Percentiles rank a stretch among this genome's conserved stretches.
Evolutionary conservation across 208 protist species (phyloP).

Genomic region (Trypanosoma cruzi): DNA sequence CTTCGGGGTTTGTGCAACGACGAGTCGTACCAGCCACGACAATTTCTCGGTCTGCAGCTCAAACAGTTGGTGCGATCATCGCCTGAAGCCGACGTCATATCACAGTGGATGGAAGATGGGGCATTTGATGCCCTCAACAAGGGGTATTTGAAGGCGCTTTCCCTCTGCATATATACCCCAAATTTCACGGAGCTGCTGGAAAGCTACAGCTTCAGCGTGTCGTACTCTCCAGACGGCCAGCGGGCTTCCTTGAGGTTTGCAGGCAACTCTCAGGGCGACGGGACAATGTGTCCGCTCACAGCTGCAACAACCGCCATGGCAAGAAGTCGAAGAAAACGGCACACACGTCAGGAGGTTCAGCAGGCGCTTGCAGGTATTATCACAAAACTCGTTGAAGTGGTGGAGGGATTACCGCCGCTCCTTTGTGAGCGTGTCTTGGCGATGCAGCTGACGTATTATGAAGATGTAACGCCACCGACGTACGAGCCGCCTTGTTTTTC

Average conservation of each 20-base stretch:
- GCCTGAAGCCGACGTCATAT: slow-evolving; percentile 54
- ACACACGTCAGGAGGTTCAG: slow-evolving; percentile 65
- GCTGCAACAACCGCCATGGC: slow-evolving; percentile 1
- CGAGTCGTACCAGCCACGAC: slow-evolving; percentile 57
- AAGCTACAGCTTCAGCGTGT: slow-evolving; percentile 77
- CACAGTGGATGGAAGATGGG: slow-evolving; percentile 75
- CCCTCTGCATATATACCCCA: slow-evolving; percentile 73
- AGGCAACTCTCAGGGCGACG: slow-evolving; percentile 35
- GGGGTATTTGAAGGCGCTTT: slow-evolving; percentile 76
- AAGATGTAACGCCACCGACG: slow-evolving; percentile 54
- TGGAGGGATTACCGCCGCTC: slow-evolving; percentile 65
- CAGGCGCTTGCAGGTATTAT: slow-evolving; percentile 56
- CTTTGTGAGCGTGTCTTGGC: slow-evolving; percentile 66
- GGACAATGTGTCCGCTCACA: neutral
- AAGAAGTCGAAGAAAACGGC: slow-evolving; percentile 18
- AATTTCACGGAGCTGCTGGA: slow-evolving; percentile 63
- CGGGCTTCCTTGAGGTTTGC: slow-evolving; percentile 50
- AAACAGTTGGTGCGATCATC: slow-evolving; percentile 65
- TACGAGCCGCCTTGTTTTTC: slow-evolving; percentile 84
- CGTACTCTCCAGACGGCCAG: slow-evolving; percentile 53
- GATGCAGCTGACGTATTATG: slow-evolving; percentile 81
- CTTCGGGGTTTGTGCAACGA: slow-evolving; percentile 73
- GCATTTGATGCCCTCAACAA: slow-evolving; percentile 85
- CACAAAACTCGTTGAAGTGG: slow-evolving; percentile 58
- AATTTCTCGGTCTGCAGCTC: slow-evolving; percentile 62